A percentile compares a stretch with the other conserved stretches of the same genome.
Conservation (phyloP, 129 eudicot species). For the Centrapalus pauciflorus region DNA sequence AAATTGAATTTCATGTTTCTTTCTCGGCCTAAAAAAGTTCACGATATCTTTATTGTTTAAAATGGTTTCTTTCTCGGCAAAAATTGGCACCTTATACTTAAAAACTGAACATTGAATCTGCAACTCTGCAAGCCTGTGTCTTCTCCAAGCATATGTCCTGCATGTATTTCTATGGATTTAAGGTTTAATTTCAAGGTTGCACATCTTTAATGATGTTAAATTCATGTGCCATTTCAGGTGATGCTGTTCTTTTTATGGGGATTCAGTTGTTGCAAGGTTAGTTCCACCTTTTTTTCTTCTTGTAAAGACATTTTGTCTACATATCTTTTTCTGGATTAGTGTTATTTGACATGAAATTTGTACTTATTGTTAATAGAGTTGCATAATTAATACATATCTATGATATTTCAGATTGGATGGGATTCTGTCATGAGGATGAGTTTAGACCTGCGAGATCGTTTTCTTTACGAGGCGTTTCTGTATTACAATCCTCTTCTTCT, state of each 20-base stretch:
- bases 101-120: not conserved
- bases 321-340: not conserved
- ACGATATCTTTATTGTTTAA: too few relatives aligned
- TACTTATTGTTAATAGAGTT: constrained; percentile 2
- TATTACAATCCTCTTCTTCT: constrained; percentile 96
- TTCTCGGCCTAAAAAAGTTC: too few relatives aligned
- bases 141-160: not conserved
- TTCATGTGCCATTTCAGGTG: constrained; percentile 52
- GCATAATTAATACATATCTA: not conserved
- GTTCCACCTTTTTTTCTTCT: constrained; percentile 22
- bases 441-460: constrained; percentile 83
- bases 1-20: too few relatives aligned
- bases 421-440: constrained; percentile 99
- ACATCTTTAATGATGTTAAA: constrained; percentile 5
- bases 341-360: not conserved
- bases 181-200: not conserved
- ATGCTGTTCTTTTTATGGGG: constrained; percentile 87
- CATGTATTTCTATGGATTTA: not conserved
- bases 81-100: not conserved
- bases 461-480: constrained; percentile 93
- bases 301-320: constrained; percentile 4
- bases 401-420: constrained; percentile 75
- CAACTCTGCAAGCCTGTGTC: not conserved
- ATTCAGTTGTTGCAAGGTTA: constrained; percentile 84
- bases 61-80: too few relatives aligned